phyloP scores from a whole-genome alignment of 129 eudicot genomes.

The Chrysanthemum lavandulifolium region DNA sequence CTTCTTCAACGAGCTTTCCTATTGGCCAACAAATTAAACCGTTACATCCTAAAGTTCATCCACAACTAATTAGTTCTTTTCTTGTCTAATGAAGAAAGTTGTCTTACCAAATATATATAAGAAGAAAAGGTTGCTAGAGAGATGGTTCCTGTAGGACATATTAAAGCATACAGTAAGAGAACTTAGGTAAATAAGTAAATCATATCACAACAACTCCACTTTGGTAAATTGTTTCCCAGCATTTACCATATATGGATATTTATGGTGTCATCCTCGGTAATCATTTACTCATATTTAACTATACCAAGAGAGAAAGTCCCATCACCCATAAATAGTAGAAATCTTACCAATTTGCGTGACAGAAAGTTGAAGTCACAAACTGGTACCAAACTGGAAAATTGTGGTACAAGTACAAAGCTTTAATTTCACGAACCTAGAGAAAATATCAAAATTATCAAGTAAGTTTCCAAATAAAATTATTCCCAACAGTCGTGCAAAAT shows the following conservation, averaged over 20 bases:
- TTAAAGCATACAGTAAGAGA: constrained; percentile 11
- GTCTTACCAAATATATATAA: constrained; percentile 89
- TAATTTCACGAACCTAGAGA: constrained; percentile 29
- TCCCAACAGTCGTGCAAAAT: background rate
- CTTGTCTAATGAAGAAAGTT: constrained; percentile 12
- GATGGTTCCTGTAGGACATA: constrained; percentile 72
- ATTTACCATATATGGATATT: background rate
- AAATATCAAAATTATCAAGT: constrained; percentile 11
- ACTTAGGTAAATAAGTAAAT: background rate
- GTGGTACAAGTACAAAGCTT: constrained; percentile 74
- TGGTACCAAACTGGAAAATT: constrained; percentile 87
- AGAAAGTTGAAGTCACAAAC: constrained; percentile 91
- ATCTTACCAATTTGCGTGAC: constrained; percentile 89
- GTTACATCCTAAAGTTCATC: background rate
- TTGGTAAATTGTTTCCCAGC: background rate
- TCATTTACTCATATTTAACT: background rate
- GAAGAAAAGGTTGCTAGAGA: constrained; percentile 97
- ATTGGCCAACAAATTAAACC: constrained; percentile 17
- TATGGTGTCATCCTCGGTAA: background rate
- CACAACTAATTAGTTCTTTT: background rate
- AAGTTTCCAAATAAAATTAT: background rate
- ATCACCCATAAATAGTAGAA: constrained; percentile 11
- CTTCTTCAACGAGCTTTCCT: constrained; percentile 99
- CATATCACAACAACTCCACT: background rate
- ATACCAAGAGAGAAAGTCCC: constrained; percentile 13